phyloP scores from a whole-genome alignment of 192 early-diverging fungal genomes.

The Thamnidium elegans region DNA sequence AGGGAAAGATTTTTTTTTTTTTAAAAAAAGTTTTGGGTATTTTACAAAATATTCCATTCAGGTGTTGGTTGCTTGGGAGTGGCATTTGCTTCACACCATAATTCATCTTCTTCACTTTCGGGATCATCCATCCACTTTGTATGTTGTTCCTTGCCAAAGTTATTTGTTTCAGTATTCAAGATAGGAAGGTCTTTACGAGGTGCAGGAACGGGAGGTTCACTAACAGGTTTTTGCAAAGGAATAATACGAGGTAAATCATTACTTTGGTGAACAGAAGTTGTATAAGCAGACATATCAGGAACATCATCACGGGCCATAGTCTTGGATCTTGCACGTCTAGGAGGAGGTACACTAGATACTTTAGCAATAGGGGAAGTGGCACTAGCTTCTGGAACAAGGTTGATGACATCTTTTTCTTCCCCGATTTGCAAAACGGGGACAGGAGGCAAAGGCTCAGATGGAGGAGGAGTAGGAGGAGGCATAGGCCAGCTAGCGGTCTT shows the following conservation, averaged over 20 bases:
- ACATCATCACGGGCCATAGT: background rate
- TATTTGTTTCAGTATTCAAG: background rate
- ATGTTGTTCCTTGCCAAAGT: background rate
- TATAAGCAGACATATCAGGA: too few species aligned
- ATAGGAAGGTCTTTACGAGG: conserved; percentile 3
- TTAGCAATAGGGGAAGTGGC: background rate
- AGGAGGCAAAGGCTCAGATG: conserved; percentile 21
- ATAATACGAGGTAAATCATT: conserved; percentile 6
- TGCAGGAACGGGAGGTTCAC: background rate
- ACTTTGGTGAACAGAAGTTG: background rate
- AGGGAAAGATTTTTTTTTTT: background rate
- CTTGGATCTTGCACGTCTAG: conserved; percentile 6
- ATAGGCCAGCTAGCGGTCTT: conserved; percentile 6
- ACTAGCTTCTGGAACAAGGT: too few species aligned
- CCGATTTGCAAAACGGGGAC: background rate
- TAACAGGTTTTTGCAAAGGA: background rate
- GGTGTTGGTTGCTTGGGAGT: background rate
- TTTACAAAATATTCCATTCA: conserved; percentile 3
- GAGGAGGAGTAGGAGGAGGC: conserved; percentile 22
- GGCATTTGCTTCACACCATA: background rate
- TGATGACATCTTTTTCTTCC: background rate
- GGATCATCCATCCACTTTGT: conserved; percentile 32
- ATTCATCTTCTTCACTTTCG: conserved; percentile 3
- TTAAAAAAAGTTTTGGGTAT: background rate
- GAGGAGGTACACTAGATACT: background rate